A percentile compares a stretch with the other conserved stretches of the same genome.
phyloP scores from a whole-genome alignment of 2,329 filamentous ascomycete species.

The Dryadomyces sulphureus region DNA sequence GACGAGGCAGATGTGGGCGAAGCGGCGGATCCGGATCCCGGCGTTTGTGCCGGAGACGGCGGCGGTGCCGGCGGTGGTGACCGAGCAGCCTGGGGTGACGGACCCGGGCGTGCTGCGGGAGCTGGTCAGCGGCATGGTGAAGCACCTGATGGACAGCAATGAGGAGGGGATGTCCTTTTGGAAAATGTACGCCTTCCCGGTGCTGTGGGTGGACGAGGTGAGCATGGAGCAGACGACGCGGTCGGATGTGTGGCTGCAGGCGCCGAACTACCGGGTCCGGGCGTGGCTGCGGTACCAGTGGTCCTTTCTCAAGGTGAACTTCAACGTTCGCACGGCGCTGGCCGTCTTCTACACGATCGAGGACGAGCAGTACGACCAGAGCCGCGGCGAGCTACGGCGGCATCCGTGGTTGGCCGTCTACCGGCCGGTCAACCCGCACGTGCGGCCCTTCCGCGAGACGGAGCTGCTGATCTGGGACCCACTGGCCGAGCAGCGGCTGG shows the following conservation, averaged over 20 bases:
- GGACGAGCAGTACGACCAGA: conserved; percentile 14
- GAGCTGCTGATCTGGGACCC: conserved; percentile 44
- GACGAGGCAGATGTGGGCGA: not conserved
- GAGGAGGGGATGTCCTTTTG: not conserved
- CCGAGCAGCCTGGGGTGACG: no score
- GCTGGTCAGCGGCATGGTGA: no score
- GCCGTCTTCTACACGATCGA: conserved; percentile 37
- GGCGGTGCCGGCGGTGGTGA: conserved; percentile 22
- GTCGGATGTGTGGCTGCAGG: conserved; percentile 11
- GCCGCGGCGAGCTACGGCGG: conserved; percentile 13
- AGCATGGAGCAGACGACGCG: conserved; percentile 22
- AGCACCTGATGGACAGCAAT: not conserved
- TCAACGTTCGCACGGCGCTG: conserved; percentile 20
- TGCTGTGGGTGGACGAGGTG: conserved; percentile 26
- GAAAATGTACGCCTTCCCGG: conserved; percentile 15
- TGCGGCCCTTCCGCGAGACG: conserved; percentile 16
- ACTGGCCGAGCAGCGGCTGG: conserved; percentile 6
- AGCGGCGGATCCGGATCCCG: not conserved
- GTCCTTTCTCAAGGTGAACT: conserved; percentile 11
- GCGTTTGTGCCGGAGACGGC: conserved; percentile 19
- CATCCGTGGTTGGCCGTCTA: conserved; percentile 35
- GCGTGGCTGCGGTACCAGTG: conserved; percentile 21
- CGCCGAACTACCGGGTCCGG: conserved; percentile 13
- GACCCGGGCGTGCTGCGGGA: no score
- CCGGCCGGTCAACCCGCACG: conserved; percentile 26